Percentiles rank a stretch among this genome's conserved stretches.
phyloP scores from a whole-genome alignment of 73 alveolate genomes.

The Effrenium voratum region DNA sequence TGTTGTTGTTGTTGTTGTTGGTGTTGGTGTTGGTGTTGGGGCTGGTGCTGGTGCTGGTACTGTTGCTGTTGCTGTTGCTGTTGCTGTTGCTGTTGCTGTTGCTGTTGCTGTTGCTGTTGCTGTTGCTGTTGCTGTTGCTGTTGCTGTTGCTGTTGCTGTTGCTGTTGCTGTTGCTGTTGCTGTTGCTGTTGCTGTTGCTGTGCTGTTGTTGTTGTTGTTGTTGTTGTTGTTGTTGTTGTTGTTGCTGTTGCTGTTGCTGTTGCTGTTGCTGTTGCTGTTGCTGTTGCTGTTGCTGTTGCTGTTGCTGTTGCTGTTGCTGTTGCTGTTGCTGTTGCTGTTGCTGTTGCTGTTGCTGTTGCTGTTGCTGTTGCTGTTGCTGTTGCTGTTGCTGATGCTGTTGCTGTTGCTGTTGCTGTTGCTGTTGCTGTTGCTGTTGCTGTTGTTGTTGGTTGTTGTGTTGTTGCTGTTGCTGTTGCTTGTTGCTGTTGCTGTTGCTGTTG shows the following conservation, averaged over 20 bases:
- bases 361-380: not conserved
- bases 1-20: no score
- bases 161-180: not conserved
- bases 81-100: not conserved
- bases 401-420: not conserved
- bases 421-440: not conserved
- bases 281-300: not conserved
- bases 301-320: not conserved
- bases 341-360: not conserved
- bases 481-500: not conserved
- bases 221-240: not conserved
- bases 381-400: not conserved
- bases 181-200: not conserved
- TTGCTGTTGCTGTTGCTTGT: not conserved
- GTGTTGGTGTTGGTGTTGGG: no score
- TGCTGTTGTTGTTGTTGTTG: not conserved
- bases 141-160: not conserved
- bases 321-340: not conserved
- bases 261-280: not conserved
- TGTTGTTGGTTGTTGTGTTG: not conserved
- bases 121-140: conserved; percentile 1
- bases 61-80: not conserved
- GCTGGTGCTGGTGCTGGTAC: not conserved
- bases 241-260: not conserved
- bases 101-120: conserved; percentile 2